A percentile compares a stretch with the other conserved stretches of the same genome.
Evolutionary conservation across 2,329 filamentous ascomycete genomes (phyloP).

Genomic region (Dactylella cylindrospora): DNA sequence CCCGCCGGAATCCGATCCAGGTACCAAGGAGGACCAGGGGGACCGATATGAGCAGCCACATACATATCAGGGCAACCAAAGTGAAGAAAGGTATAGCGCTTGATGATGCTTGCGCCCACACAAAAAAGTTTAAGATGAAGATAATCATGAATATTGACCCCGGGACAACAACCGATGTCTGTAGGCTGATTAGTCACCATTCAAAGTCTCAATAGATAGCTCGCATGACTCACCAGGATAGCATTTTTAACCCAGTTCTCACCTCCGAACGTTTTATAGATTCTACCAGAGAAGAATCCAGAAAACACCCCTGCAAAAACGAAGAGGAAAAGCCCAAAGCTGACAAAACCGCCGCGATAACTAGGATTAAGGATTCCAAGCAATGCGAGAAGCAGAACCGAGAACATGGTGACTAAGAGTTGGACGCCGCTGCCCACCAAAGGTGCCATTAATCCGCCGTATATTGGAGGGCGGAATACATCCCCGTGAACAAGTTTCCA

Average conservation of each 20-base stretch:
- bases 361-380: slow-evolving; percentile 79
- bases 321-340: slow-evolving; percentile 78
- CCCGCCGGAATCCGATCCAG: slow-evolving; percentile 71
- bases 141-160: slow-evolving; percentile 73
- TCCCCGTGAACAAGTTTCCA: slow-evolving; percentile 91
- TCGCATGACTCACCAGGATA: slow-evolving; percentile 57
- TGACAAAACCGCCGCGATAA: slow-evolving; percentile 86
- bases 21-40: slow-evolving; percentile 80
- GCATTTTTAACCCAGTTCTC: slow-evolving; percentile 74
- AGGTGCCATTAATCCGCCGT: slow-evolving; percentile 73
- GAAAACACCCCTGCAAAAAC: slow-evolving; percentile 81
- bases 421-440: slow-evolving; percentile 84
- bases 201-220: not conserved
- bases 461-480: slow-evolving; percentile 73
- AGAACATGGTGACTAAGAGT: slow-evolving; percentile 76
- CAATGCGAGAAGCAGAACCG: slow-evolving; percentile 71
- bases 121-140: slow-evolving; percentile 82
- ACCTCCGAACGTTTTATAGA: slow-evolving; percentile 82
- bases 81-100: slow-evolving; percentile 84
- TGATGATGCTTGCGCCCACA: slow-evolving; percentile 85
- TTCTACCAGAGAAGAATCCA: slow-evolving; percentile 79
- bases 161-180: slow-evolving; percentile 75
- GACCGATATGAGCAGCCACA: slow-evolving; percentile 84
- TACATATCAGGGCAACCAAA: slow-evolving; percentile 67
- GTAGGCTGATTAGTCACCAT: slow-evolving; percentile 2